Base-by-base conservation (phyloP, 495 filamentous ascomycete genomes). In the Monascus purpureus region DNA sequence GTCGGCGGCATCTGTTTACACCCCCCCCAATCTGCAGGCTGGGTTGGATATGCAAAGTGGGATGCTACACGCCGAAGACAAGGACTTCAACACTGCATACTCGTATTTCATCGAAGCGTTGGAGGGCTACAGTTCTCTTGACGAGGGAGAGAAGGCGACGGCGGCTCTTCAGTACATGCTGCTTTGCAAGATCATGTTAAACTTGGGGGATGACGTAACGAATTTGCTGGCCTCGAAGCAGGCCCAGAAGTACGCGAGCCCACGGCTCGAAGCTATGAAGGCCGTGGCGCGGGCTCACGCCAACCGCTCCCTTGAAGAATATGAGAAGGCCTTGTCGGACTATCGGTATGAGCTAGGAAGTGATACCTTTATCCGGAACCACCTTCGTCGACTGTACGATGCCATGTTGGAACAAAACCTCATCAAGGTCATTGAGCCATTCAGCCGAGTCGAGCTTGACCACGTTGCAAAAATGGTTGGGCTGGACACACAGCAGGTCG, bases 101-200 rank as follows among this genome's bases (percentile, higher is more conserved):
- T 93, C 83, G 27, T 99, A 99, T 65, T 99, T 99, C 60, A 94
- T 99, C 55, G 90, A 99, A 60, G 90, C 90, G 9, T 67, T 99
- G 32, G 90, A 99, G 49, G 90, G 90, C 27, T 96, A 96, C 60
- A 86, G 83, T 56, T 75, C 81, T 5, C 83, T 94, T 50, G 90
- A 99, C 39, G 82, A 88, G 42, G 59, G 77, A 5, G 66, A 71
- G 37, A 79, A 84, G 55, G 90, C 90, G 4, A 88, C 85, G 6
- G 77, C 87, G 6, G 82, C 90, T 16, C 65, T 99, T 40, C 93
- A 99, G 61, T 99, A 99, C 70, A 96, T 99, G 92, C 69, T 99
- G 20, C 75, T 99, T 17, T 96, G 90, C 71, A 95, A 96, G 68
- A 92, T 99, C 63, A 96, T 99, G 90, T 68, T 95, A 40, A 99